Percentiles rank a stretch among this genome's conserved stretches.
Evolutionary conservation across 1,139 yeast species (phyloP).

Genomic region (Saccharomyces pastorianus): DNA sequence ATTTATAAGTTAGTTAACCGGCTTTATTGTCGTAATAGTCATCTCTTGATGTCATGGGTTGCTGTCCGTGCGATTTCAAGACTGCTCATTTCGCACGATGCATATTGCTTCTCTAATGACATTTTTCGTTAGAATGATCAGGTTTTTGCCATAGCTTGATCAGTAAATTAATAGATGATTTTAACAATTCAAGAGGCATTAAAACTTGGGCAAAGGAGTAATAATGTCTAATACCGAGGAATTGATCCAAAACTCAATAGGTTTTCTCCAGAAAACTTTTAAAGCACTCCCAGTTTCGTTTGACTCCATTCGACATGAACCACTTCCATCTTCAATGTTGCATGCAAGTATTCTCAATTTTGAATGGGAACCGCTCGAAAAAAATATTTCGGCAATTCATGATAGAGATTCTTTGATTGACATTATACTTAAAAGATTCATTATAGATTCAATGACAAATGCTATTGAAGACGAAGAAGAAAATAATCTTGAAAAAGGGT

Average conservation of each 20-base stretch:
- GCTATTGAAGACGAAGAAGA: constrained; percentile 7
- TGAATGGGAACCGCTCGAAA: constrained; percentile 10
- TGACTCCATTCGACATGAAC: background rate
- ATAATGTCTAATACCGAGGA: background rate
- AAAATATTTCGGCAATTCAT: background rate
- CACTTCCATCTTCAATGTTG: background rate
- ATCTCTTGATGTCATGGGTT: background rate
- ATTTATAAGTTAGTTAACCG: background rate
- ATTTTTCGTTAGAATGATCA: background rate
- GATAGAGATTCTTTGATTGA: constrained; percentile 13
- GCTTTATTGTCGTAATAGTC: background rate
- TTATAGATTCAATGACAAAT: constrained; percentile 11
- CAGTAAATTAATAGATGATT: background rate
- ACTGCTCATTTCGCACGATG: background rate
- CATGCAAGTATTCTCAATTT: constrained; percentile 7
- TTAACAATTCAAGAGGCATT: background rate
- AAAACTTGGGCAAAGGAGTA: background rate
- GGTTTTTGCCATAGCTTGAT: background rate
- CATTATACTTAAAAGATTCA: constrained; percentile 12
- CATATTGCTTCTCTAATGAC: background rate
- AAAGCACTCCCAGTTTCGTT: background rate
- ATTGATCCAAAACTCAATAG: background rate
- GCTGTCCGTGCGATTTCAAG: background rate
- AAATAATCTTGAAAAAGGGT: background rate
- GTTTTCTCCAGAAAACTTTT: constrained; percentile 6